Evolutionary conservation across 495 filamentous ascomycete species (phyloP), one percentile per base, ranked within the genome.

Genomic region (Bombardia bombarda): DNA sequence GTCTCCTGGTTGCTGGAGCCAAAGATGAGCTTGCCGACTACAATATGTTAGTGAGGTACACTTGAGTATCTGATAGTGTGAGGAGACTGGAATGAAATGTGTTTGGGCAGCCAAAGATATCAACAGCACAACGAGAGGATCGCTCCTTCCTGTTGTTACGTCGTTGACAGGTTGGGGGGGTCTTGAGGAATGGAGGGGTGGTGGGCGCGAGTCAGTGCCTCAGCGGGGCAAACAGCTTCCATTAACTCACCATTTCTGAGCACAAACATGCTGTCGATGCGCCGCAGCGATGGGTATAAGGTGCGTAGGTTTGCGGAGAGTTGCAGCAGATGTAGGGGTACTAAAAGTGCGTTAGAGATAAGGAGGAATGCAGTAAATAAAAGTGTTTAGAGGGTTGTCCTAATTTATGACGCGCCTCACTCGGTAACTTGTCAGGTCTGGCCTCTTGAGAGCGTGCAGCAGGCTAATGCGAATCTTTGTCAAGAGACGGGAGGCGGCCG

Each of bases 21-120:
- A 52, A 98, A 97, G 53, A 98, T 75, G 45, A 87, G 80, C 64
- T 94, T 95, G 63, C 85, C 85, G 56, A 93, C 87, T 94, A 55
- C 21, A 37, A 33, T 28, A 32, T 16, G 40, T 53, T 38, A 52
- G 56, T 45, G 21, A 21, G 9, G 4, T 37, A 17, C 22, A 26
- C 24, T 5, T 10, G 24, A 5, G 24, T 26, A 28, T 16, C 32
- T 20, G 16, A 12, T n/a, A n/a, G n/a, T n/a, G n/a, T n/a, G n/a
- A n/a, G n/a, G n/a, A n/a, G n/a, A n/a, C n/a, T n/a, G n/a, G n/a
- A 8, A 25, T 14, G 17, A 33, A 30, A 3, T 28, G 30, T 10
- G 28, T 25, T 22, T 13, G 2, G 7, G 20, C 20, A 12, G 7
- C 7, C 17, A 31, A 40, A 31, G 20, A 4, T 19, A 28, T 7